A percentile compares a stretch with the other conserved stretches of the same genome.
Conservation (phyloP, 768 basidiomycete genomes). For the Megacollybia marginata region DNA sequence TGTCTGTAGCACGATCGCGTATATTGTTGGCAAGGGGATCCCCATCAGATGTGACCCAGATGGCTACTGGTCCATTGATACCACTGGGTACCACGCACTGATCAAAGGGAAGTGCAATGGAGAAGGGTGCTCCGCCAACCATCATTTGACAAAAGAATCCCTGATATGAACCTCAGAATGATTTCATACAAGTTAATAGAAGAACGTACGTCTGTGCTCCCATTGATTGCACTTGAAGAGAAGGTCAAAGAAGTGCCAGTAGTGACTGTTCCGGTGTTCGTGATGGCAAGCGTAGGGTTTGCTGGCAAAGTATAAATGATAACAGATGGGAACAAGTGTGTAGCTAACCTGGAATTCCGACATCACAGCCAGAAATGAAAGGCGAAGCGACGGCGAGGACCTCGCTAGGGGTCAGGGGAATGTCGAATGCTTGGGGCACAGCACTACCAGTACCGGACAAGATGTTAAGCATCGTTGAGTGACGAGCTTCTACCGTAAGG, state of each 20-base stretch:
- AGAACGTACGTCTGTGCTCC: slow-evolving; percentile 31
- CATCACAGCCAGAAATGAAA: slow-evolving; percentile 65
- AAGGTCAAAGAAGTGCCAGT: slow-evolving; percentile 61
- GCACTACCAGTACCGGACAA: slow-evolving; percentile 48
- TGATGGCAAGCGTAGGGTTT: slow-evolving; percentile 52
- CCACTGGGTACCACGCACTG: slow-evolving; percentile 58
- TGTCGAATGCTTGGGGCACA: slow-evolving; percentile 66
- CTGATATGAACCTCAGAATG: slow-evolving; percentile 24
- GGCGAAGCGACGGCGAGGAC: slow-evolving; percentile 61
- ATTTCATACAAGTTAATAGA: not conserved
- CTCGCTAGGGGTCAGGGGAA: slow-evolving; percentile 61
- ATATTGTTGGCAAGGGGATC: slow-evolving; percentile 62
- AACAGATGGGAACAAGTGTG: not conserved
- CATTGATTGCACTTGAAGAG: slow-evolving; percentile 47
- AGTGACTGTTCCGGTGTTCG: slow-evolving; percentile 50
- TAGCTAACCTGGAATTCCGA: slow-evolving; percentile 45
- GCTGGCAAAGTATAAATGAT: slow-evolving; percentile 25
- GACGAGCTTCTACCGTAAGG: slow-evolving; percentile 76
- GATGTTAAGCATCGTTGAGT: slow-evolving; percentile 72
- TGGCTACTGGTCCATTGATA: slow-evolving; percentile 67
- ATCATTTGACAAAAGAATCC: slow-evolving; percentile 71
- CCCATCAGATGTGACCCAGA: slow-evolving; percentile 59
- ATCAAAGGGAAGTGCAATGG: slow-evolving; percentile 52
- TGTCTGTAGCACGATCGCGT: slow-evolving; percentile 41
- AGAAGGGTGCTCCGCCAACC: slow-evolving; percentile 46